Percentiles rank a stretch among this genome's conserved stretches.
Conservation (phyloP, 306 rosid species). For the Lithocarpus polystachyus region DNA sequence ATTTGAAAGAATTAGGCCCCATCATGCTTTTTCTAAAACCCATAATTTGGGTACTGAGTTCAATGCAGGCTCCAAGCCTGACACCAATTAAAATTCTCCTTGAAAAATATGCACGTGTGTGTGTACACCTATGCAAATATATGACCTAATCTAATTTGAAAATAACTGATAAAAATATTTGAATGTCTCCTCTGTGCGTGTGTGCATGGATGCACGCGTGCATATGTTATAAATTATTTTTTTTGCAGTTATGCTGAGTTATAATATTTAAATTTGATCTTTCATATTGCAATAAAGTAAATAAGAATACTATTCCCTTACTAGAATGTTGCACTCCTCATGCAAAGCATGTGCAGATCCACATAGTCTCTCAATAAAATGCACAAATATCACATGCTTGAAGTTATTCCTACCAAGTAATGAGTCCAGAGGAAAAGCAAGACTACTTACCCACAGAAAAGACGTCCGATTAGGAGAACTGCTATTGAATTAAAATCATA, state of each 20-base stretch:
- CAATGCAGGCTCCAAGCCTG: background rate
- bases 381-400: conserved; percentile 1
- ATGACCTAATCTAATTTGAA: background rate
- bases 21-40: background rate
- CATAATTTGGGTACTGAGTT: background rate
- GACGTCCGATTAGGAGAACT: conserved; percentile 93
- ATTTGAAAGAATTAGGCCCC: background rate
- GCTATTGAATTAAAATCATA: conserved; percentile 76
- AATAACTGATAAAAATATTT: background rate
- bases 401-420: conserved; percentile 19
- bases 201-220: background rate
- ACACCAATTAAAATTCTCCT: background rate
- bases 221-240: background rate
- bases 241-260: background rate
- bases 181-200: background rate
- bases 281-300: background rate
- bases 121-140: background rate
- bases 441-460: conserved; percentile 85
- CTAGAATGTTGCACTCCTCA: background rate
- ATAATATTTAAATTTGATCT: background rate
- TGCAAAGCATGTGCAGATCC: background rate
- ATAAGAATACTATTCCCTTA: background rate
- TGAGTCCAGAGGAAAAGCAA: conserved; percentile 19
- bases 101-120: background rate
- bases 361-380: conserved; percentile 7